Percentiles rank a stretch among this genome's conserved stretches.
phyloP scores from a whole-genome alignment of 2,329 filamentous ascomycete species.

The Macroventuria anomochaeta region DNA sequence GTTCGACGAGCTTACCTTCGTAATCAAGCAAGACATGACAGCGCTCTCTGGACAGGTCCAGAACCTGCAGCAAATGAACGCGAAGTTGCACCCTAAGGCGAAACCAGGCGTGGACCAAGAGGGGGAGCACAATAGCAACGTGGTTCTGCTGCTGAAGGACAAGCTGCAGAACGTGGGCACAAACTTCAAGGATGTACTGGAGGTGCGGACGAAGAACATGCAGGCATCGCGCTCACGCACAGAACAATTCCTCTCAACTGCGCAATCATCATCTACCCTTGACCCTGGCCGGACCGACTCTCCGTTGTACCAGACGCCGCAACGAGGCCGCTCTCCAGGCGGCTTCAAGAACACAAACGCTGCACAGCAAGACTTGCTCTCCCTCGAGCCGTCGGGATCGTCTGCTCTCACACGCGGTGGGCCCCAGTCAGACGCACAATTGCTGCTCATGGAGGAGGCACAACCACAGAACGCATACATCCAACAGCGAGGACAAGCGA shows the following conservation, averaged over 20 bases:
- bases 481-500: conserved; percentile 90
- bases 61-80: conserved; percentile 76
- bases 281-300: conserved; percentile 76
- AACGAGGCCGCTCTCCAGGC: conserved; percentile 63
- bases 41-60: conserved; percentile 86
- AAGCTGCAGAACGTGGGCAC: conserved; percentile 90
- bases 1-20: conserved; percentile 94
- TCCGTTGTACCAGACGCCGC: conserved; percentile 83
- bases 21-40: conserved; percentile 96
- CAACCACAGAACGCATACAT: conserved; percentile 87
- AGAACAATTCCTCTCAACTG: conserved; percentile 93
- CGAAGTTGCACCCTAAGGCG: conserved; percentile 73
- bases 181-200: conserved; percentile 97
- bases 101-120: conserved; percentile 69
- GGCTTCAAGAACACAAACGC: conserved; percentile 55
- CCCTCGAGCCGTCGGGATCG: conserved; percentile 72
- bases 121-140: conserved; percentile 97
- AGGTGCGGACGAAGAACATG: conserved; percentile 96
- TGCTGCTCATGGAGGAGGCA: conserved; percentile 88
- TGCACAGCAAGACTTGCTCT: conserved; percentile 71
- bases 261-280: conserved; percentile 68
- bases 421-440: conserved; percentile 78
- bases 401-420: conserved; percentile 54
- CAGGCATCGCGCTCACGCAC: conserved; percentile 90
- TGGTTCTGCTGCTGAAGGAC: conserved; percentile 87